phyloP scores from a whole-genome alignment of 148 eudicot species.

The Pouteria glomerata region DNA sequence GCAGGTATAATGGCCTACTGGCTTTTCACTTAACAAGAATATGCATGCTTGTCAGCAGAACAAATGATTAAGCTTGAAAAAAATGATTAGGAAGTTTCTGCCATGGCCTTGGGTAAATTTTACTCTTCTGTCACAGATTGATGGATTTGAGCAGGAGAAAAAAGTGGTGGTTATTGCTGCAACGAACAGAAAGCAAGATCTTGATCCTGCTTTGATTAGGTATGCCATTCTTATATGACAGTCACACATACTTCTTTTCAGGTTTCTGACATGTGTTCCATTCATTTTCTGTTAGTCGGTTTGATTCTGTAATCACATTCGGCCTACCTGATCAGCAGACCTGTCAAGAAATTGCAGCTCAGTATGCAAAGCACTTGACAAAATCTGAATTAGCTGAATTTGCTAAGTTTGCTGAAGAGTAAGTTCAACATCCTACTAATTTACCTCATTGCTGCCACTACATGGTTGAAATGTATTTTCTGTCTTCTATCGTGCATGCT shows the following conservation, averaged over 20 bases:
- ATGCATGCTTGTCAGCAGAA: neutral
- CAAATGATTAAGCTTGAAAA: too few relatives aligned
- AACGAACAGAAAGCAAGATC: conserved; percentile 94
- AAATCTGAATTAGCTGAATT: conserved; percentile 60
- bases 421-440: conserved; percentile 12
- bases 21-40: neutral
- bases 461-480: neutral
- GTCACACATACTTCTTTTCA: neutral
- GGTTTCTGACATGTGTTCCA: neutral
- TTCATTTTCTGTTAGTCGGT: conserved; percentile 55
- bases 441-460: neutral
- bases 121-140: conserved; percentile 56
- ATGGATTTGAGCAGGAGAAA: conserved; percentile 96
- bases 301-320: conserved; percentile 77
- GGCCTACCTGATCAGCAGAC: conserved; percentile 76
- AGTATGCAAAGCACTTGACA: conserved; percentile 90
- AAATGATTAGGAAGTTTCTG: conserved; percentile 10
- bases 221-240: conserved; percentile 11
- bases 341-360: conserved; percentile 83
- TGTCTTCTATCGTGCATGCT: neutral
- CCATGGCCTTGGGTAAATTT: neutral
- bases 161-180: conserved; percentile 96
- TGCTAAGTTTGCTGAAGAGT: conserved; percentile 72
- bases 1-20: conserved; percentile 47
- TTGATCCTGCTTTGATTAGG: conserved; percentile 98